Conservation (phyloP, 164 flowering plant species). For the Chloranthus sessilifolius region DNA sequence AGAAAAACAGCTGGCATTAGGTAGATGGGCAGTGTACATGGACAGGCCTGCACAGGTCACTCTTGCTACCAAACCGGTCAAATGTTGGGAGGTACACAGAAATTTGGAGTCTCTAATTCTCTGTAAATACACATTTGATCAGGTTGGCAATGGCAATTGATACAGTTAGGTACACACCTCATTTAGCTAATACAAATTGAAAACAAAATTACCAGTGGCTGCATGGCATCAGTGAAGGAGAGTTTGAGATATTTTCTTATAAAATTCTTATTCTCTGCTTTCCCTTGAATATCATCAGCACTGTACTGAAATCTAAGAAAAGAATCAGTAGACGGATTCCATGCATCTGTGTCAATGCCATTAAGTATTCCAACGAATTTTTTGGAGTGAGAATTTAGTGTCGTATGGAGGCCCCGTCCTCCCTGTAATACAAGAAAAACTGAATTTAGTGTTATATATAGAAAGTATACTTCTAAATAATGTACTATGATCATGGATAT, state of each 20-base stretch:
- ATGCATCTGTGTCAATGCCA: slow-evolving; percentile 89
- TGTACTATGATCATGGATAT: slow-evolving; percentile 1
- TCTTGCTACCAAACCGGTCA: too few species aligned
- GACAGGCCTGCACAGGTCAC: too few species aligned
- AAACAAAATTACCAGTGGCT: slow-evolving; percentile 81
- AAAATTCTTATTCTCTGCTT: slow-evolving; percentile 68
- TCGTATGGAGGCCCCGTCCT: slow-evolving; percentile 76
- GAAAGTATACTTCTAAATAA: neutral
- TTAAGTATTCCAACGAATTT: slow-evolving; percentile 89
- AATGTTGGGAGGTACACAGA: too few species aligned
- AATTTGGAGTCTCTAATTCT: too few species aligned
- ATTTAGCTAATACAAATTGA: too few species aligned
- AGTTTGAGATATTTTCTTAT: slow-evolving; percentile 59
- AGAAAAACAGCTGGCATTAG: too few species aligned
- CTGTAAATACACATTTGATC: too few species aligned
- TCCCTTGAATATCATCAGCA: slow-evolving; percentile 76
- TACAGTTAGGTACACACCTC: too few species aligned
- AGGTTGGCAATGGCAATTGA: too few species aligned
- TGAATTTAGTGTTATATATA: too few species aligned
- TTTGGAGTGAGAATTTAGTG: slow-evolving; percentile 67
- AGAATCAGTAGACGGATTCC: slow-evolving; percentile 86
- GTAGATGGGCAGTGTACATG: too few species aligned
- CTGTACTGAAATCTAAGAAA: slow-evolving; percentile 68
- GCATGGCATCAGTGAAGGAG: slow-evolving; percentile 40
- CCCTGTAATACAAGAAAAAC: slow-evolving; percentile 38